Conservation (phyloP, 2,329 filamentous ascomycete genomes). For the Hysterium pulicare region DNA sequence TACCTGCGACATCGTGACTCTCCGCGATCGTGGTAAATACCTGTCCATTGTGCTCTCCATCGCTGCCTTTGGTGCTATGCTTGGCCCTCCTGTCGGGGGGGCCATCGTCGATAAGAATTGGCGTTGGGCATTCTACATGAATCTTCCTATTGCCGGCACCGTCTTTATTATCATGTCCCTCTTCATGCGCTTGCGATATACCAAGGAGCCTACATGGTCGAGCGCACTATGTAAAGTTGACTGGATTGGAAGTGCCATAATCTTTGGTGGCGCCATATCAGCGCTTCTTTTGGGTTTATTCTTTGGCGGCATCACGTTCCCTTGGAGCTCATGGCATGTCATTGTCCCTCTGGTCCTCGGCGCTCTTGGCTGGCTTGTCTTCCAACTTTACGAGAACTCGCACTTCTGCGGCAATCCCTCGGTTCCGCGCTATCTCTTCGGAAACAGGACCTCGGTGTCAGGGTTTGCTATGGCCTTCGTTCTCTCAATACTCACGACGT, state of each 20-base stretch:
- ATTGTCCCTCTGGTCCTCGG: slow-evolving; percentile 46
- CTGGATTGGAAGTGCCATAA: slow-evolving; percentile 40
- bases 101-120: slow-evolving; percentile 30
- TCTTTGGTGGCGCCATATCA: slow-evolving; percentile 36
- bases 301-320: slow-evolving; percentile 39
- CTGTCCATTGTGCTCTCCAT: slow-evolving; percentile 11
- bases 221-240: slow-evolving; percentile 24
- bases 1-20: slow-evolving; percentile 47
- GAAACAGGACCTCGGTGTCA: no score
- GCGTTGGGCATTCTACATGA: slow-evolving; percentile 44
- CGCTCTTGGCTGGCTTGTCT: slow-evolving; percentile 32
- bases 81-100: slow-evolving; percentile 16
- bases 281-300: slow-evolving; percentile 41
- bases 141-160: slow-evolving; percentile 20
- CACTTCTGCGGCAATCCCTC: no score
- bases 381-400: slow-evolving; percentile 36
- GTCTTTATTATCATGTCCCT: slow-evolving; percentile 8
- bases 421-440: no score
- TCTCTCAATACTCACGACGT: no score
- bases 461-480: no score
- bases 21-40: slow-evolving; percentile 43
- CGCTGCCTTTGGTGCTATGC: slow-evolving; percentile 6
- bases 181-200: no score
- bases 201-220: not conserved
- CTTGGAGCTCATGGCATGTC: slow-evolving; percentile 41